These are phyloP conservation scores for Fereydounia khargensis DNA, from an alignment of 1,284 basidiomycete genomes.

Conservation along the genomic window DNA sequence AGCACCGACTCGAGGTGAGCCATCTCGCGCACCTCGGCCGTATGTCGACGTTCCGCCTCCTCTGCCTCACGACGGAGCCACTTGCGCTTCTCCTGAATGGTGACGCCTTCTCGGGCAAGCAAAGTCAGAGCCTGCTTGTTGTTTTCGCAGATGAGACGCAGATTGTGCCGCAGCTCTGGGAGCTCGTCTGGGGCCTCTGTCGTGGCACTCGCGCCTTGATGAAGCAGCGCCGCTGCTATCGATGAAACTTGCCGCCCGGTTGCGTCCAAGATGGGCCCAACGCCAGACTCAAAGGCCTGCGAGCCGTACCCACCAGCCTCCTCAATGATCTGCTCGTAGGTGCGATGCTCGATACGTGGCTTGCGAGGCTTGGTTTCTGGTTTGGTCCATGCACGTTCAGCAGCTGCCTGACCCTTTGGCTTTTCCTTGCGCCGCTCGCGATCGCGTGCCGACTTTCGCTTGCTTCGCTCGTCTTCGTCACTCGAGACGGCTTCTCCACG, in stretches of 20 bases:
- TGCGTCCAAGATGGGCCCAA: constrained; percentile 50
- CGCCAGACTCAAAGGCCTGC: constrained; percentile 6
- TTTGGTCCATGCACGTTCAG: constrained; percentile 31
- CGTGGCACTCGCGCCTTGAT: constrained; percentile 9
- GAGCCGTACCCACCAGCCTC: constrained; percentile 24
- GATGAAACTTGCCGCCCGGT: constrained; percentile 37
- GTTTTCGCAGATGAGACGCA: constrained; percentile 78
- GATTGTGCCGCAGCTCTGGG: constrained; percentile 92
- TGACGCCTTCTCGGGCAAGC: constrained; percentile 82
- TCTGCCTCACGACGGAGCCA: constrained; percentile 68
- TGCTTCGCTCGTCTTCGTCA: constrained; percentile 24
- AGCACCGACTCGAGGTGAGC: constrained; percentile 30
- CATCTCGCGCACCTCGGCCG: constrained; percentile 63
- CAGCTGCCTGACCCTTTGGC: not conserved
- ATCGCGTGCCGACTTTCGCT: not conserved
- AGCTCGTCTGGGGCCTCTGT: constrained; percentile 58
- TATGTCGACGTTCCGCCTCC: constrained; percentile 65
- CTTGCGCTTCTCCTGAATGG: constrained; percentile 73
- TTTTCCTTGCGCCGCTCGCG: constrained; percentile 61
- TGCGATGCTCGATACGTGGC: constrained; percentile 48
- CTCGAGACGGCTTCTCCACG: constrained; percentile 27
- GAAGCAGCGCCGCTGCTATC: constrained; percentile 31
- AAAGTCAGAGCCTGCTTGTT: constrained; percentile 80
- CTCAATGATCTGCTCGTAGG: constrained; percentile 53
- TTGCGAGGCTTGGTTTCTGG: constrained; percentile 36